Conservation (phyloP, 345 rosid species). For the Kernera saxatilis region DNA sequence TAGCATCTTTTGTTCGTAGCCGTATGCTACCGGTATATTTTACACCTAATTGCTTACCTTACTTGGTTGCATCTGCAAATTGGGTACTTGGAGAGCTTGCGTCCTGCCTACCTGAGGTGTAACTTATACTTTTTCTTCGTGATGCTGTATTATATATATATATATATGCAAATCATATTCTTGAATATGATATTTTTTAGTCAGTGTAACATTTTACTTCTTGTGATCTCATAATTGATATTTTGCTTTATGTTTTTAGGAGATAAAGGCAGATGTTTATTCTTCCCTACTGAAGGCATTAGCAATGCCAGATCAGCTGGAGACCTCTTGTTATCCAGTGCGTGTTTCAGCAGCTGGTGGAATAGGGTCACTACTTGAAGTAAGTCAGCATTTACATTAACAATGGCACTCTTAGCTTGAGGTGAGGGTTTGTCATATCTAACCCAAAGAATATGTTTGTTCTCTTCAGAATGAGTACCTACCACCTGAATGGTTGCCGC, state of each 20-base stretch:
- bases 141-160: not conserved
- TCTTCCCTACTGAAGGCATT: constrained; percentile 74
- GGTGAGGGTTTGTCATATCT: constrained; percentile 9
- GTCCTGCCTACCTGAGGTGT: constrained; percentile 69
- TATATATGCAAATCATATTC: not conserved
- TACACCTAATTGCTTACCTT: constrained; percentile 46
- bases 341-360: constrained; percentile 82
- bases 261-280: constrained; percentile 58
- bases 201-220: not conserved
- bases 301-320: constrained; percentile 48
- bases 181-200: not conserved
- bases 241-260: constrained; percentile 40
- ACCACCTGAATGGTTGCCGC: constrained; percentile 76
- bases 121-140: constrained; percentile 17
- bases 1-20: constrained; percentile 41
- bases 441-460: constrained; percentile 15
- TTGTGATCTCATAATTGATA: constrained; percentile 1
- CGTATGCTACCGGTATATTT: constrained; percentile 64
- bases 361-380: constrained; percentile 63
- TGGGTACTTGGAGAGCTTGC: constrained; percentile 89
- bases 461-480: constrained; percentile 61
- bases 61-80: constrained; percentile 74
- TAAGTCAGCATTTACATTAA: constrained; percentile 27
- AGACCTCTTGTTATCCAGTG: constrained; percentile 66
- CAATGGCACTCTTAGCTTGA: not conserved